Conservation (phyloP, 331 rosid species). For the Ulmus americana region DNA sequence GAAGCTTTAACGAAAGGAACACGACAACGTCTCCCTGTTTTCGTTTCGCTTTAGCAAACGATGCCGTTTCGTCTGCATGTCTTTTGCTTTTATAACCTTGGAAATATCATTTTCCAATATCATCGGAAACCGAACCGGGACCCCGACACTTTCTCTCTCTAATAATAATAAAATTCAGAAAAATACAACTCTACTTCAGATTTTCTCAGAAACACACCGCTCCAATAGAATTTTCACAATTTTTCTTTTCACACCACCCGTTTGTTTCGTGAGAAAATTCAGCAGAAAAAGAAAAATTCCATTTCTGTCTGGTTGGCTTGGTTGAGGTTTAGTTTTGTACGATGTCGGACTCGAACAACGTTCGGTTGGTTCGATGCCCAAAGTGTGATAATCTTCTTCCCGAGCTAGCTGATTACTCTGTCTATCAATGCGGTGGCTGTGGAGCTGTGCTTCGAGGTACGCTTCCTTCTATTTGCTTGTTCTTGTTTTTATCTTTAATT, state of each 20-base stretch:
- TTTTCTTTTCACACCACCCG: slow-evolving; percentile 11
- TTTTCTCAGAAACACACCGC: slow-evolving; percentile 22
- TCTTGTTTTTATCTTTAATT: background rate
- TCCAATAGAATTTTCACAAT: slow-evolving; percentile 22
- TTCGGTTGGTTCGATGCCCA: slow-evolving; percentile 85
- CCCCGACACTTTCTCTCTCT: slow-evolving; percentile 8
- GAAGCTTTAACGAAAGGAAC: background rate
- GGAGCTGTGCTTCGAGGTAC: slow-evolving; percentile 84
- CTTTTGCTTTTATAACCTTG: background rate
- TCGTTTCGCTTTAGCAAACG: background rate
- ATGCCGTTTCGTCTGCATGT: background rate
- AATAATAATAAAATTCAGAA: background rate
- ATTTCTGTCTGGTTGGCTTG: slow-evolving; percentile 11
- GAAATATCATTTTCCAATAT: slow-evolving; percentile 16
- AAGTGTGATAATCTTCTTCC: slow-evolving; percentile 92
- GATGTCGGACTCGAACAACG: slow-evolving; percentile 64
- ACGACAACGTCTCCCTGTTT: background rate
- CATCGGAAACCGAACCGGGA: slow-evolving; percentile 29
- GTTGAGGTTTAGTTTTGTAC: slow-evolving; percentile 20
- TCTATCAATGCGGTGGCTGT: slow-evolving; percentile 92
- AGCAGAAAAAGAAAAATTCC: slow-evolving; percentile 17
- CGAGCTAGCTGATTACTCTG: slow-evolving; percentile 76
- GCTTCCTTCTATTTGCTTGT: slow-evolving; percentile 3
- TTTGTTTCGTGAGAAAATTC: slow-evolving; percentile 37
- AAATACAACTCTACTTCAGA: slow-evolving; percentile 15